These are phyloP conservation scores for Coemansia sp. DNA, from an alignment of 371 early-diverging fungal species.

Conservation along the genomic window DNA sequence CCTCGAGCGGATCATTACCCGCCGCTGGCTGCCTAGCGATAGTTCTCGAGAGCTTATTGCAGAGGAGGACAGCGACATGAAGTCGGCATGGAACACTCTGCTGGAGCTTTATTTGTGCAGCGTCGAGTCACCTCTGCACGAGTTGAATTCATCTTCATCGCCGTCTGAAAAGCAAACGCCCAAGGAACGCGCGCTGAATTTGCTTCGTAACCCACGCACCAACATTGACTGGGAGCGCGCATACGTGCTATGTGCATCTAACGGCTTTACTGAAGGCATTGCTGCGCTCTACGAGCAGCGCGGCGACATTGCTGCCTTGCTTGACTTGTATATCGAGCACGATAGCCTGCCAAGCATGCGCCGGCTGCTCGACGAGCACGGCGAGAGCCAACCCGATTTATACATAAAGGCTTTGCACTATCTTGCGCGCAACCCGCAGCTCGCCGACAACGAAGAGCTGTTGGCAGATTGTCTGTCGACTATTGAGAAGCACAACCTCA, in stretches of 20 bases:
- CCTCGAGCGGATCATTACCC: constrained; percentile 40
- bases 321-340: constrained; percentile 78
- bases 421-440: constrained; percentile 67
- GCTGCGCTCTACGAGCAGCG: constrained; percentile 83
- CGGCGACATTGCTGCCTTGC: constrained; percentile 58
- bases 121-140: constrained; percentile 39
- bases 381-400: constrained; percentile 73
- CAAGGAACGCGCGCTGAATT: constrained; percentile 44
- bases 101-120: constrained; percentile 85
- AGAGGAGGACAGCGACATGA: constrained; percentile 56
- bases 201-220: constrained; percentile 61
- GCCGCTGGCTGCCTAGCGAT: constrained; percentile 34
- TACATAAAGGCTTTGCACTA: constrained; percentile 82
- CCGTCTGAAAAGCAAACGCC: constrained; percentile 19
- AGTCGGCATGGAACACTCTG: constrained; percentile 82
- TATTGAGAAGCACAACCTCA: constrained; percentile 79
- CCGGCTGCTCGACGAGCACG: constrained; percentile 73
- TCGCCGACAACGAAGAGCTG: constrained; percentile 58
- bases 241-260: constrained; percentile 80
- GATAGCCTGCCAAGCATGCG: constrained; percentile 73
- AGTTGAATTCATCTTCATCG: not conserved
- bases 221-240: constrained; percentile 88
- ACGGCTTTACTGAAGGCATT: constrained; percentile 78
- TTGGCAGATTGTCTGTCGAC: constrained; percentile 71
- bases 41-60: constrained; percentile 34